Percentiles rank a stretch among this genome's conserved stretches.
phyloP scores from a whole-genome alignment of 78 protist genomes.

The Isochrysis galbana region DNA sequence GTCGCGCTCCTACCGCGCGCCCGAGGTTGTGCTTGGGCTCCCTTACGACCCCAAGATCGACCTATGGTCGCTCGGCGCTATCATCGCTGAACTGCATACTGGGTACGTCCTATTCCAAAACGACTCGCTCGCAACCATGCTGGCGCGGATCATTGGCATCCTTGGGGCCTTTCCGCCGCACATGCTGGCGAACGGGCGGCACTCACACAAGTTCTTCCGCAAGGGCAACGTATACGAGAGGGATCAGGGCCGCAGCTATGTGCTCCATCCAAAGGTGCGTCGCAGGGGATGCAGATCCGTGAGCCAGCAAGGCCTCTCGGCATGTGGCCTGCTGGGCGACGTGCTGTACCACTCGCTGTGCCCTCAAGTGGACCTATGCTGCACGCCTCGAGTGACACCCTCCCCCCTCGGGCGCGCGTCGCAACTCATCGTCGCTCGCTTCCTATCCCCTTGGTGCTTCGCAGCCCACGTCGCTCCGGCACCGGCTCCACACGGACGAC shows the following conservation, averaged over 20 bases:
- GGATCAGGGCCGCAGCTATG: background rate
- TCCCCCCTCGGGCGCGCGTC: no score
- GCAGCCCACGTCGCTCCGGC: background rate
- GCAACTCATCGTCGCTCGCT: no score
- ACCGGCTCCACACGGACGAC: conserved; percentile 18
- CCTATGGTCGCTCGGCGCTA: conserved; percentile 78
- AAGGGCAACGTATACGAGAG: background rate
- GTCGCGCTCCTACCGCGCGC: conserved; percentile 89
- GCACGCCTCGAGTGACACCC: no score
- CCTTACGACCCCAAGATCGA: conserved; percentile 55
- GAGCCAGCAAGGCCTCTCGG: background rate
- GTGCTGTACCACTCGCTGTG: no score
- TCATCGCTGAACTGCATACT: conserved; percentile 73
- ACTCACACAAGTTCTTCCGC: conserved; percentile 34
- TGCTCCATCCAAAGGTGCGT: conserved; percentile 1
- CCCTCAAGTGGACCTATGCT: background rate
- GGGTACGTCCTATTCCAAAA: conserved; percentile 72
- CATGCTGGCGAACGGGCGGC: background rate
- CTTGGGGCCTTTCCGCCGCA: conserved; percentile 24
- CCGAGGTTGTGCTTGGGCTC: conserved; percentile 59
- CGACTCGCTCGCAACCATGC: conserved; percentile 41
- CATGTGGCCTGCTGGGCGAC: no score
- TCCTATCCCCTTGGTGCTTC: no score
- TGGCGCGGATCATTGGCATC: conserved; percentile 25
- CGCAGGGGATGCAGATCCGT: background rate